Evolutionary conservation across 2,329 filamentous ascomycete genomes (phyloP).

Genomic region (Ampelomyces quisqualis): DNA sequence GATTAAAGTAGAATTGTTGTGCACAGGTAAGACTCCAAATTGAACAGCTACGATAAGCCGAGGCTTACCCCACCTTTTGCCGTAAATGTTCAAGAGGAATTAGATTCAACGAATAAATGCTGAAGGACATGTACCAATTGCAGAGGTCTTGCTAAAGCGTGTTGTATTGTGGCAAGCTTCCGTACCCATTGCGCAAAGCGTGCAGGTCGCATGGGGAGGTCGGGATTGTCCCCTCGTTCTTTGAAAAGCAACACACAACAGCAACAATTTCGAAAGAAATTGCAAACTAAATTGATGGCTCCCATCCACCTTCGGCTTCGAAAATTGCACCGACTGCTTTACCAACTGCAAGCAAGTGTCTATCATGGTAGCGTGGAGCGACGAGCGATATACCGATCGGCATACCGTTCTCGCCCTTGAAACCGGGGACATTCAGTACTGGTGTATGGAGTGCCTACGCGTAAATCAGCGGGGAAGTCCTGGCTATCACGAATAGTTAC

Average conservation of each 20-base stretch:
- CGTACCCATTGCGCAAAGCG: too few species aligned
- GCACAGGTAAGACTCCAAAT: too few species aligned
- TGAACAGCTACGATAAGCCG: too few species aligned
- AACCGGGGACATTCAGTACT: constrained; percentile 65
- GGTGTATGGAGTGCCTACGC: constrained; percentile 56
- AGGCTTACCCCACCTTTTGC: constrained; percentile 7
- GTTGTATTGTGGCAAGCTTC: too few species aligned
- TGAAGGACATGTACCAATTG: too few species aligned
- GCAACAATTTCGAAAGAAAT: too few species aligned
- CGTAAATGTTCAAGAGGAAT: not conserved
- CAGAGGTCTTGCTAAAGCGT: too few species aligned
- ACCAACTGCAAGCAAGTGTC: constrained; percentile 30
- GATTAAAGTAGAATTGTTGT: too few species aligned
- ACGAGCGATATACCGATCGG: constrained; percentile 62
- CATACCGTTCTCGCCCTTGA: constrained; percentile 57
- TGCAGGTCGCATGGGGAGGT: too few species aligned
- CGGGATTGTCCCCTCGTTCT: too few species aligned
- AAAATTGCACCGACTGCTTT: constrained; percentile 33
- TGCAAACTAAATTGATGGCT: constrained; percentile 2
- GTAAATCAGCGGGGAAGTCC: constrained; percentile 1
- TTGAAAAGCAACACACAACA: too few species aligned
- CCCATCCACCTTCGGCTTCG: constrained; percentile 36
- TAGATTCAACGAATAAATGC: too few species aligned
- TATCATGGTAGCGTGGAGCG: constrained; percentile 40
- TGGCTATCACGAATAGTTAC: fast-evolving